These are phyloP conservation scores for Cladosporium sp. DNA, from an alignment of 2,329 filamentous ascomycete species.

Conservation along the genomic window DNA sequence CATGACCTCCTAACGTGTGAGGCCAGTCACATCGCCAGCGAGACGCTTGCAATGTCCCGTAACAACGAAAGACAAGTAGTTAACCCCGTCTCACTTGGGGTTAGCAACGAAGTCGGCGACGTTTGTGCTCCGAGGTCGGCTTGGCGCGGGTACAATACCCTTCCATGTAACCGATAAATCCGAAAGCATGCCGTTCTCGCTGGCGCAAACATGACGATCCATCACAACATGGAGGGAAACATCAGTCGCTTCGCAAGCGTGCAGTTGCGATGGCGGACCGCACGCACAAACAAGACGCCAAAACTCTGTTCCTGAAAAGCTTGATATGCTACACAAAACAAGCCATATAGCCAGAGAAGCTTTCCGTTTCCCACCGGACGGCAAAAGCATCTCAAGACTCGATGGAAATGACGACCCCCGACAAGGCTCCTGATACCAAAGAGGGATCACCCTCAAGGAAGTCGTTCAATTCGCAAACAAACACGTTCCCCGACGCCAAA, in stretches of 20 bases:
- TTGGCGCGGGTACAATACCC: not conserved
- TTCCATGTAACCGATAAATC: not conserved
- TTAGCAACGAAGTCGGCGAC: not conserved
- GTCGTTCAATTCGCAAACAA: not conserved
- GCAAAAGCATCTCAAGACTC: not conserved
- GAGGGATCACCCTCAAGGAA: not conserved
- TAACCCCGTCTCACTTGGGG: not conserved
- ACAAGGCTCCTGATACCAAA: not conserved
- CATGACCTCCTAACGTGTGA: no score
- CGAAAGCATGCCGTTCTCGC: slow-evolving; percentile 7
- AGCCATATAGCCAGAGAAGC: not conserved
- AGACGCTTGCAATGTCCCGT: no score
- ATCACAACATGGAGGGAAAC: not conserved
- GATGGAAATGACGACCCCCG: not conserved
- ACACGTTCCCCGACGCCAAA: not conserved
- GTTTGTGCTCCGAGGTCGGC: not conserved
- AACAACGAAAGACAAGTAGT: no score
- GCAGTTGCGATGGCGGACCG: slow-evolving; percentile 1
- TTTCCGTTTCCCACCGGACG: not conserved
- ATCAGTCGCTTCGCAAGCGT: not conserved
- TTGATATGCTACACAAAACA: not conserved
- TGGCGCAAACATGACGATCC: not conserved
- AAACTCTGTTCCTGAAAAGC: not conserved
- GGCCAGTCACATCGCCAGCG: no score
- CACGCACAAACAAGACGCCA: not conserved